Evolutionary conservation across 2,329 filamentous ascomycete genomes (phyloP).

Genomic region (Fusarium sambucinum): DNA sequence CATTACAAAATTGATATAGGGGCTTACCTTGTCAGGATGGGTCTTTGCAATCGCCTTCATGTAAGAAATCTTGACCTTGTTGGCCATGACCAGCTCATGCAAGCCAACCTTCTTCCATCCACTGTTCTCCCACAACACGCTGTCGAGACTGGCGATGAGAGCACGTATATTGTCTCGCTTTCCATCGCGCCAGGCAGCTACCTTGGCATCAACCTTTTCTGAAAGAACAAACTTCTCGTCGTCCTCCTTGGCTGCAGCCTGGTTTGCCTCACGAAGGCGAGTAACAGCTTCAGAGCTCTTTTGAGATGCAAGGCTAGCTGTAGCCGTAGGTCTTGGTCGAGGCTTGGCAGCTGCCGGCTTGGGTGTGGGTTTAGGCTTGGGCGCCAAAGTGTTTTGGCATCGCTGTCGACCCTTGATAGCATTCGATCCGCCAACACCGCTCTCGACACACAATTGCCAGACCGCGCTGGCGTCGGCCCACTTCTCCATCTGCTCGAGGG

Average conservation of each 20-base stretch:
- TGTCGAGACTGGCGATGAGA: constrained; percentile 85
- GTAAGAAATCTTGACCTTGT: constrained; percentile 96
- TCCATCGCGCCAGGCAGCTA: constrained; percentile 86
- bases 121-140: constrained; percentile 89
- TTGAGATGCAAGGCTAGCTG: constrained; percentile 56
- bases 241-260: constrained; percentile 85
- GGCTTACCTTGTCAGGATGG: constrained; percentile 94
- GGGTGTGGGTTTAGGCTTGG: constrained; percentile 67
- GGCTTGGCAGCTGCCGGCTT: constrained; percentile 61
- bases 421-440: constrained; percentile 84
- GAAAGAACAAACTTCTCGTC: constrained; percentile 92
- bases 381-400: constrained; percentile 86
- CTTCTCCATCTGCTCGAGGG: constrained; percentile 93
- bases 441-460: constrained; percentile 87
- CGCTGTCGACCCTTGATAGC: constrained; percentile 88
- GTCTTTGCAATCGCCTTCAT: constrained; percentile 99
- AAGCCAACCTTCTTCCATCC: constrained; percentile 98
- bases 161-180: constrained; percentile 94
- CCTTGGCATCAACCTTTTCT: constrained; percentile 84
- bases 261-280: constrained; percentile 84
- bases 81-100: constrained; percentile 90
- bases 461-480: constrained; percentile 85
- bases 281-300: constrained; percentile 81
- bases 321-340: constrained; percentile 58
- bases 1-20: not conserved